Base-by-base conservation (phyloP, 345 rosid genomes). In the Aquilaria malaccensis region DNA sequence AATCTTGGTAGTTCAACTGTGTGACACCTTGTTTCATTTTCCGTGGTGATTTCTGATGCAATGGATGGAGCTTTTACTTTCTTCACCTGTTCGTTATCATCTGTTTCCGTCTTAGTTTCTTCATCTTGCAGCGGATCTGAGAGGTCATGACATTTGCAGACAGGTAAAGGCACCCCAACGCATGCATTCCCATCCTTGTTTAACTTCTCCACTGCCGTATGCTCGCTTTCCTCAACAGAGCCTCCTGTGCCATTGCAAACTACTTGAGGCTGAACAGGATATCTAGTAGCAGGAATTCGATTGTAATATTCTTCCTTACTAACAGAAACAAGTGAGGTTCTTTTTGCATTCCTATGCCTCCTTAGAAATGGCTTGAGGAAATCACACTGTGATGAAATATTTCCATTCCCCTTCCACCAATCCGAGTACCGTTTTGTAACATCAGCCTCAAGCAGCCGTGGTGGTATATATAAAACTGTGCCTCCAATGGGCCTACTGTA, bases 331-430 rank as follows among this genome's bases (percentile, higher is more conserved):
- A 0, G 12, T 1, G 53, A 15, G 11, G 49, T 45, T 11, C 47
- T 47, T 14, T 60, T 69, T 10, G 48, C 15, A 62, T 45, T 61
- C 51, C 57, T 64, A 9, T 32, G 55, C 54, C 50, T 59, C 33
- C 6, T 62, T 9, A 10, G 12, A 49, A 15, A 48, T 41, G 49
- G 31, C 66, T 43, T 46, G n/a, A 58, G 46, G 33, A 37, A 37
- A 50, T 59, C 49, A 48, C 32, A 22, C 56, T 33, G 55, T 46
- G 7, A 50, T 30, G 37, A 22, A 33, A 12, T 51, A 22, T 22
- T 22, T 22, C 22, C 22, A 22, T 22, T 22, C 2, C 72, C 61
- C 50, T 60, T 47, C 33, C 87, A 71, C 87, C 89, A 84, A 14
- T 76, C 59, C 29, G 49, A 60, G 70, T 80, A 79, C 13, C 22